Base-by-base conservation (phyloP, 495 filamentous ascomycete genomes). In the Annulohypoxylon bovei region DNA sequence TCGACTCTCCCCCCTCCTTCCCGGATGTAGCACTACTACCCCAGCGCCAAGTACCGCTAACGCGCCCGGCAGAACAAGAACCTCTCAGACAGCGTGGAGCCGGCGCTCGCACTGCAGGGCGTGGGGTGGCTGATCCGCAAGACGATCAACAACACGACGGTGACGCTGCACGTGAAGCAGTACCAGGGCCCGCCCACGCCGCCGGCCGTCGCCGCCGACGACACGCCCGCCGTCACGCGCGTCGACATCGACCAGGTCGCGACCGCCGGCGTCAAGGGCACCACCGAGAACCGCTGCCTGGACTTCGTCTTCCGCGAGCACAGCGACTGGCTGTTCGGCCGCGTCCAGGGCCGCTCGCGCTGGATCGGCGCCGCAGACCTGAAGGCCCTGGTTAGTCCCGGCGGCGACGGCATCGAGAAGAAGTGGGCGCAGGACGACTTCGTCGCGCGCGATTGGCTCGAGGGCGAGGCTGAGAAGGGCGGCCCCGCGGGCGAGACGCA, bases 41-140 rank as follows among this genome's bases (percentile, higher is more conserved):
- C 11, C 14, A 14, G 27, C 6, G n/a, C 18, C 18, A 54, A n/a
- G 11, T 18, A 47, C 39, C 32, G 55, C 11, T 32, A 44, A 42
- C 16, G 16, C 22, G 37, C 5, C 28, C 14, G 0, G 18, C 63
- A 67, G 55, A 94, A 96, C 84, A 91, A 94, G 78, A 82, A 85
- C 71, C 87, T 93, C 74, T 95, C 92, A 71, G 86, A 89, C 77
- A 81, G 86, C 73, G 82, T 88, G 39, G 92, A 95, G 68, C 82
- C 90, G 6, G 84, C 92, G 63, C 90, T 97, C 46, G 75, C 85
- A 35, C 83, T 95, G 81, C 95, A 98, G 88, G 90, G 90, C 80
- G 81, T 99, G 56, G 79, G 89, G 84, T 99, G 91, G 92, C 70
- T 93, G 58, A 85, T 88, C 35, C 95, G 95, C 80, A 93, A 91